phyloP scores from a whole-genome alignment of 345 rosid species.

The Eucalyptus marginata region DNA sequence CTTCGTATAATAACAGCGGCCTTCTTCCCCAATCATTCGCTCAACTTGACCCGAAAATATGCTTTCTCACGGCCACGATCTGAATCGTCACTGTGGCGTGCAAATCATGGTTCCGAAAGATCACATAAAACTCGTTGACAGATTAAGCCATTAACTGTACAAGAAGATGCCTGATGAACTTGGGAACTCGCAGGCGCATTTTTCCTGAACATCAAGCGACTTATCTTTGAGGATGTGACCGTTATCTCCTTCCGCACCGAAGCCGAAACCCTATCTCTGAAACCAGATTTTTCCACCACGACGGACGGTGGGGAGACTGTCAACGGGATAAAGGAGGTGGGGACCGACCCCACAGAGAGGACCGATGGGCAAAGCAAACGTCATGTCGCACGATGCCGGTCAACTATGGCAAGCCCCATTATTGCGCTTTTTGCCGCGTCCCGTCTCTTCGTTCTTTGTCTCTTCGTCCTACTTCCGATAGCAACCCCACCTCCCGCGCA shows the following conservation, averaged over 20 bases:
- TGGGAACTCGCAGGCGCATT: not conserved
- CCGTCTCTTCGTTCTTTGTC: not conserved
- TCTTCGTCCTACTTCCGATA: not conserved
- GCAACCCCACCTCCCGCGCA: not conserved
- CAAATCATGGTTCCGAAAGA: not conserved
- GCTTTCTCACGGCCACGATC: rapidly evolving
- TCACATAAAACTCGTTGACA: not conserved
- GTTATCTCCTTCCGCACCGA: not conserved
- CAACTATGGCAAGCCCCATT: not conserved
- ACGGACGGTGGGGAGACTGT: not conserved
- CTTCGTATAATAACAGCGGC: not conserved
- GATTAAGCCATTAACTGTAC: not conserved
- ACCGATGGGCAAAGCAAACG: not conserved
- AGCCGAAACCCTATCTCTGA: not conserved
- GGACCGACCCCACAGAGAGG: not conserved
- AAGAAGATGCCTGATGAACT: not conserved
- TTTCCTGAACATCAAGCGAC: not conserved
- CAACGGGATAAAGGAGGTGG: not conserved
- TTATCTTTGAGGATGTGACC: rapidly evolving
- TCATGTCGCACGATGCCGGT: not conserved
- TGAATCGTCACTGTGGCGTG: not conserved
- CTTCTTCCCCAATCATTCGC: not conserved
- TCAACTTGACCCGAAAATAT: not conserved
- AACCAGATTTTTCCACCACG: not conserved
- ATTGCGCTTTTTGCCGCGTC: not conserved